A percentile compares a stretch with the other conserved stretches of the same genome.
These are phyloP conservation scores for Podospora bellae-mahoneyi DNA, from an alignment of 495 filamentous ascomycete genomes.

Conservation along the genomic window DNA sequence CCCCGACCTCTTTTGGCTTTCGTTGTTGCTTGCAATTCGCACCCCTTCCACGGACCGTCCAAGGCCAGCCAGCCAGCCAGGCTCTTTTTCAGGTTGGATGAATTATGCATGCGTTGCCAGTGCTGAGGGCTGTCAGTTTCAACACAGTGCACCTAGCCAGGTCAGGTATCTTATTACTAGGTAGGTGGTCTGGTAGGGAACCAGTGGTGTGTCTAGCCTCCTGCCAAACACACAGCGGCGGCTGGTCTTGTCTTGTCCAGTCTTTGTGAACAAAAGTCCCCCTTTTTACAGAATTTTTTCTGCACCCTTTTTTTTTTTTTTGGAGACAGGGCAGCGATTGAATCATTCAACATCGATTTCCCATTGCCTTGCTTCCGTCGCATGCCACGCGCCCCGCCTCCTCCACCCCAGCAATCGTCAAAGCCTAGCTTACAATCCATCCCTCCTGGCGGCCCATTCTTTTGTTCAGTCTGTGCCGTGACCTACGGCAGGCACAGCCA, in stretches of 20 bases:
- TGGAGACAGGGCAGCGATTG: not conserved
- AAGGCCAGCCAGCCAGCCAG: not conserved
- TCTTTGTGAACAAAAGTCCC: constrained; percentile 12
- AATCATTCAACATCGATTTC: not conserved
- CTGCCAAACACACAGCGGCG: constrained; percentile 15
- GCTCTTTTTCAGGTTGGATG: not conserved
- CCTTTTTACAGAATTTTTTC: constrained; percentile 29
- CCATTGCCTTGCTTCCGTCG: constrained; percentile 16
- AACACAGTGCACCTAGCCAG: not conserved
- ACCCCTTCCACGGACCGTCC: constrained; percentile 13
- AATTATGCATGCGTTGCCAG: not conserved
- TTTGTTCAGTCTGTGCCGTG: constrained; percentile 19
- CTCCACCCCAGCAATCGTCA: constrained; percentile 14
- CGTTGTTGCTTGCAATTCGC: not conserved
- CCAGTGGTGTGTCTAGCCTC: constrained; percentile 14
- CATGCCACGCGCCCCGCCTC: constrained; percentile 13
- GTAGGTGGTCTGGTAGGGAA: not conserved
- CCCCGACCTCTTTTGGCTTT: not conserved
- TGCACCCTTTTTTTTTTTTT: constrained; percentile 21
- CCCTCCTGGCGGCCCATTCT: constrained; percentile 8
- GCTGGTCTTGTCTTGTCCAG: constrained; percentile 27
- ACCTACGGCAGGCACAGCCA: constrained; percentile 20
- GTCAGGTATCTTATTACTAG: too few species aligned
- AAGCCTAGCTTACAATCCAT: not conserved
- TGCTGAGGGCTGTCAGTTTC: not conserved